Conservation (phyloP, 345 rosid genomes). For the Hibiscus trionum region DNA sequence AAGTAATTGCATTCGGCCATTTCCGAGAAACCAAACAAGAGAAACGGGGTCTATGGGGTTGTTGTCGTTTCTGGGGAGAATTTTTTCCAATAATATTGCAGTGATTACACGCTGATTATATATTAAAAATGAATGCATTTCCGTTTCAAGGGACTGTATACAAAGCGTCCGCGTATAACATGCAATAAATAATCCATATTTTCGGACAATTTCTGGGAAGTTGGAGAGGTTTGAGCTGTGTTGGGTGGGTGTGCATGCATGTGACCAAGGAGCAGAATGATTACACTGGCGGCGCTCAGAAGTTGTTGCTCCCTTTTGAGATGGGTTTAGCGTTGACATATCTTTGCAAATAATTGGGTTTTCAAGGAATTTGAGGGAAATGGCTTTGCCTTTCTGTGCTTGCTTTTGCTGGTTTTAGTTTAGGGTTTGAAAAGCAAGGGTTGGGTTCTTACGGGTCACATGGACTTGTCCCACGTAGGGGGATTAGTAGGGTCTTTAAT, state of each 20-base stretch:
- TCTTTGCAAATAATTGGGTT: not conserved
- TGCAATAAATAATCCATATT: slow-evolving; percentile 15
- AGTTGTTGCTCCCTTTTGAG: slow-evolving; percentile 38
- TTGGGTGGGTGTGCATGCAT: not conserved
- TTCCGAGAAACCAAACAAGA: slow-evolving; percentile 18
- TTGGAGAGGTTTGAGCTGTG: slow-evolving; percentile 17
- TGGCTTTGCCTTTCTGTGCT: not conserved
- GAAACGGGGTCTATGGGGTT: not conserved
- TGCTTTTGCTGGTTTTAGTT: not conserved
- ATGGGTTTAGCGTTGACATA: slow-evolving; percentile 5
- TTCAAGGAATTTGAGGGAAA: not conserved
- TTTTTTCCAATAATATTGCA: slow-evolving; percentile 7
- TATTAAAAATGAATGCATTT: slow-evolving; percentile 5
- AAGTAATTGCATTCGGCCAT: slow-evolving; percentile 26
- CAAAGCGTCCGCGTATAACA: slow-evolving; percentile 10
- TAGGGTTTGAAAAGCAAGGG: slow-evolving; percentile 39
- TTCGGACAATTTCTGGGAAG: slow-evolving; percentile 23
- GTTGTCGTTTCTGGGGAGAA: slow-evolving; percentile 7
- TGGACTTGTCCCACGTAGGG: slow-evolving; percentile 31
- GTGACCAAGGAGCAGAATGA: slow-evolving; percentile 41
- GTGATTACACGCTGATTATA: not conserved
- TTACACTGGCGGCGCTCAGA: slow-evolving; percentile 65
- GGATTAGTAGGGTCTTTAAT: slow-evolving; percentile 19
- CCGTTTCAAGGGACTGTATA: slow-evolving; percentile 7
- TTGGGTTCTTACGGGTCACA: slow-evolving; percentile 25